Evolutionary conservation across 805 yeast species (phyloP).

Genomic region (Cyberlindnera japonica): DNA sequence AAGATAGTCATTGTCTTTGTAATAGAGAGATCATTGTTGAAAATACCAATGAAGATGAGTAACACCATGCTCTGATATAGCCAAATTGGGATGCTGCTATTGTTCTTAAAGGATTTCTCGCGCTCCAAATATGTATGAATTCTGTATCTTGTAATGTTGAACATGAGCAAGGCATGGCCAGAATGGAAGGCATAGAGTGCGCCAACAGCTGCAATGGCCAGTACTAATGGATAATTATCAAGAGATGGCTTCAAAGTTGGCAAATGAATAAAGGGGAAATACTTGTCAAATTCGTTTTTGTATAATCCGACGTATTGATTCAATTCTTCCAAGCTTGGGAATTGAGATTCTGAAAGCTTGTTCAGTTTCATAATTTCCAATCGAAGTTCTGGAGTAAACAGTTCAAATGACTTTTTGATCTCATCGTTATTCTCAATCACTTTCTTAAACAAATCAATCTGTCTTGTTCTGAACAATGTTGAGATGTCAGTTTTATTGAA

Average conservation of each 20-base stretch:
- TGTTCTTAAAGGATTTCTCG: slow-evolving; percentile 29
- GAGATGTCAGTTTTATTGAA: slow-evolving; percentile 45
- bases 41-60: slow-evolving; percentile 78
- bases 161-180: slow-evolving; percentile 65
- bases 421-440: slow-evolving; percentile 25
- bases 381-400: slow-evolving; percentile 51
- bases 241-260: slow-evolving; percentile 51
- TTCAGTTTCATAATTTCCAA: slow-evolving; percentile 49
- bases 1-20: slow-evolving; percentile 78
- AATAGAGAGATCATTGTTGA: slow-evolving; percentile 61
- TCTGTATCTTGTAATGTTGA: slow-evolving; percentile 62
- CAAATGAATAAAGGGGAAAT: slow-evolving; percentile 80
- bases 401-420: slow-evolving; percentile 24
- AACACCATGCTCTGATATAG: slow-evolving; percentile 78
- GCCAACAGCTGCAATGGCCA: slow-evolving; percentile 86
- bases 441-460: slow-evolving; percentile 59
- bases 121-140: slow-evolving; percentile 63
- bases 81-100: slow-evolving; percentile 76
- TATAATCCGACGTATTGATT: slow-evolving; percentile 74
- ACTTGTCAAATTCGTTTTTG: slow-evolving; percentile 73
- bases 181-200: slow-evolving; percentile 83
- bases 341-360: slow-evolving; percentile 52
- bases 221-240: slow-evolving; percentile 59
- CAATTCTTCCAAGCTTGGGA: slow-evolving; percentile 73
- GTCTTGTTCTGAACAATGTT: slow-evolving; percentile 60